phyloP scores from a whole-genome alignment of 768 basidiomycete species.

The Phaeotremella fagi region DNA sequence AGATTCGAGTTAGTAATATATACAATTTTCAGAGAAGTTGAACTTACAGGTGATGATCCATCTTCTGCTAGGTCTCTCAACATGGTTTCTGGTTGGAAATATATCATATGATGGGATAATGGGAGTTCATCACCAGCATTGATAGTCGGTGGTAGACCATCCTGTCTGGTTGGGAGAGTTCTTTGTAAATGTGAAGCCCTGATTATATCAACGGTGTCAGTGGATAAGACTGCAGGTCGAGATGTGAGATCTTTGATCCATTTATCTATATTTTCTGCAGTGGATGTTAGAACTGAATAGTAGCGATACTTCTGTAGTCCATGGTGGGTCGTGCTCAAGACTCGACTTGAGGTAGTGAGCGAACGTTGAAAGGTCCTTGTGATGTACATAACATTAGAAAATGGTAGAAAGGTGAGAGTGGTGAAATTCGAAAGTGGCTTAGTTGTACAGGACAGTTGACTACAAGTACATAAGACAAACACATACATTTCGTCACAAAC shows the following conservation, averaged over 20 bases:
- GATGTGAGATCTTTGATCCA: slow-evolving; percentile 20
- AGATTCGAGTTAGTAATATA: too few relatives aligned
- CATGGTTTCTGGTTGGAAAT: slow-evolving; percentile 28
- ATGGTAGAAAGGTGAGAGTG: too few relatives aligned
- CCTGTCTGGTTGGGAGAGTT: slow-evolving; percentile 27
- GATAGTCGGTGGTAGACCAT: slow-evolving; percentile 1
- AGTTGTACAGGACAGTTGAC: too few relatives aligned
- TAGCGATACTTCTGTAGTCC: too few relatives aligned
- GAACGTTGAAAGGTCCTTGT: too few relatives aligned
- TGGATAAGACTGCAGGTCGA: not conserved
- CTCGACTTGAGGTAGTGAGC: too few relatives aligned
- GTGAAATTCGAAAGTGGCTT: too few relatives aligned
- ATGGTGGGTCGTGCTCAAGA: not conserved
- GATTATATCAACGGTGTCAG: slow-evolving; percentile 22
- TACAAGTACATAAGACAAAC: too few relatives aligned
- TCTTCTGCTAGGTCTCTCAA: slow-evolving; percentile 30
- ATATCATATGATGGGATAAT: slow-evolving; percentile 25
- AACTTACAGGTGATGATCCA: slow-evolving; percentile 36
- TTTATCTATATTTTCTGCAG: slow-evolving; percentile 4
- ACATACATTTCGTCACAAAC: too few relatives aligned
- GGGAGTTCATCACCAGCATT: slow-evolving; percentile 13
- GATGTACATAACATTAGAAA: not conserved
- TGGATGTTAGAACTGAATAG: too few relatives aligned
- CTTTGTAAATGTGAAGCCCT: slow-evolving; percentile 20
- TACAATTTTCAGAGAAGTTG: too few relatives aligned